phyloP scores from a whole-genome alignment of 345 rosid species.

The Viola odorata region DNA sequence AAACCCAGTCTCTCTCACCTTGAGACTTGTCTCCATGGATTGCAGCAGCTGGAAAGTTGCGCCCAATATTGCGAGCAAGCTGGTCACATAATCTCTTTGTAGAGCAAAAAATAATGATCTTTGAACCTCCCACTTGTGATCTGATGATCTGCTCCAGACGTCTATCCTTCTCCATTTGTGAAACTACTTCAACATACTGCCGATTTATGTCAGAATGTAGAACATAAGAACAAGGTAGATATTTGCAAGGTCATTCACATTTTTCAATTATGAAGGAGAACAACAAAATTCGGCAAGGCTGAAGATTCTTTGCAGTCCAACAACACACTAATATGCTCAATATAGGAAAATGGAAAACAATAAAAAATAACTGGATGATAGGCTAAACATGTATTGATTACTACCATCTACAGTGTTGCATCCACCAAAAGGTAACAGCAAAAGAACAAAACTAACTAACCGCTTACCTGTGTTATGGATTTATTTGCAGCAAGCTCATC shows the following conservation, averaged over 20 bases:
- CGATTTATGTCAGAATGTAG: conserved; percentile 2
- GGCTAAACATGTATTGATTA: neutral
- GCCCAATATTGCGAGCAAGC: conserved; percentile 77
- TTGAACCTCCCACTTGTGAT: conserved; percentile 88
- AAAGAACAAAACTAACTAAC: conserved; percentile 1
- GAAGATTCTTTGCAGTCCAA: neutral
- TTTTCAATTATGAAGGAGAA: neutral
- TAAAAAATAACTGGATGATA: no score
- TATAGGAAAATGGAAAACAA: neutral
- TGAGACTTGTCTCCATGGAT: conserved; percentile 98
- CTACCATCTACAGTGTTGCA: neutral
- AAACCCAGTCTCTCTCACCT: conserved; percentile 92
- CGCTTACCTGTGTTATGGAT: conserved; percentile 81
- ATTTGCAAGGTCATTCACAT: neutral
- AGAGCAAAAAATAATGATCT: conserved; percentile 82
- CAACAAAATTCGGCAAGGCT: neutral
- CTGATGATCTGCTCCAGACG: conserved; percentile 88
- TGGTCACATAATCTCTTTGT: conserved; percentile 92
- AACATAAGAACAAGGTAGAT: neutral
- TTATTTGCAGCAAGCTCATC: conserved; percentile 97
- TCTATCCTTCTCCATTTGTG: conserved; percentile 89
- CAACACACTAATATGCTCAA: neutral
- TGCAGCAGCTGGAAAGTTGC: conserved; percentile 76
- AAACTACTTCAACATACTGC: conserved; percentile 89
- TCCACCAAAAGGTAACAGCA: conserved; percentile 5